phyloP scores from a whole-genome alignment of 345 rosid species.

The Citrus mangshanensis region DNA sequence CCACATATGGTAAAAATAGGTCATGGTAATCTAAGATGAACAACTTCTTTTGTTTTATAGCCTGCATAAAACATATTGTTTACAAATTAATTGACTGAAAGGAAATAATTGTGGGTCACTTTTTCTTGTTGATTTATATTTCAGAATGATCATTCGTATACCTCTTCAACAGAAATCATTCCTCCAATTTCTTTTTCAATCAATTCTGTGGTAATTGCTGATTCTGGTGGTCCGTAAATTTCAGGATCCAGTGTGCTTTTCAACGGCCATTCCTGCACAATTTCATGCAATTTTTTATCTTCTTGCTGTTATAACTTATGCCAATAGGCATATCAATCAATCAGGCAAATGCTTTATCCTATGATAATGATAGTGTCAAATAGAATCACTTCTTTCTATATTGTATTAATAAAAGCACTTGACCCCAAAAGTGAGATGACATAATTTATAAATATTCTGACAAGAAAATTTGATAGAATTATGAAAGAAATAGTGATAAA shows the following conservation, averaged over 20 bases:
- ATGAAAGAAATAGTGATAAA: no score
- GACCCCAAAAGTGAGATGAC: no score
- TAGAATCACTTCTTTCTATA: no score
- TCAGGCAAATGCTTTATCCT: no score
- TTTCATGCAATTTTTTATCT: neutral
- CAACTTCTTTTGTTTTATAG: slow-evolving; percentile 44
- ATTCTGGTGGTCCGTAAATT: slow-evolving; percentile 58
- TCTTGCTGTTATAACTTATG: no score
- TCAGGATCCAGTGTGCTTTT: slow-evolving; percentile 66
- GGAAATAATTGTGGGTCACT: neutral
- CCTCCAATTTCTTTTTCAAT: slow-evolving; percentile 59
- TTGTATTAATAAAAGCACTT: no score
- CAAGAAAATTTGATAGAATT: no score
- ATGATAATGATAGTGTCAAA: no score
- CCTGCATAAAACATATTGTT: slow-evolving; percentile 27
- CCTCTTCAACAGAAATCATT: slow-evolving; percentile 51
- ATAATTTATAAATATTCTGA: no score
- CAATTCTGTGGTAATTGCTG: slow-evolving; percentile 61
- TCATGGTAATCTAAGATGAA: slow-evolving; percentile 66
- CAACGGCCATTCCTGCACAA: slow-evolving; percentile 77
- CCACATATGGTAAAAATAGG: slow-evolving; percentile 56
- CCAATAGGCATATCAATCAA: no score
- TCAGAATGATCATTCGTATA: slow-evolving; percentile 4
- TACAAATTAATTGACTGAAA: neutral
- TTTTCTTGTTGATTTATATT: neutral